Evolutionary conservation across 164 flowering plant genomes (phyloP), one percentile per base, ranked within the genome.

Genomic region (Liriodendron chinense): DNA sequence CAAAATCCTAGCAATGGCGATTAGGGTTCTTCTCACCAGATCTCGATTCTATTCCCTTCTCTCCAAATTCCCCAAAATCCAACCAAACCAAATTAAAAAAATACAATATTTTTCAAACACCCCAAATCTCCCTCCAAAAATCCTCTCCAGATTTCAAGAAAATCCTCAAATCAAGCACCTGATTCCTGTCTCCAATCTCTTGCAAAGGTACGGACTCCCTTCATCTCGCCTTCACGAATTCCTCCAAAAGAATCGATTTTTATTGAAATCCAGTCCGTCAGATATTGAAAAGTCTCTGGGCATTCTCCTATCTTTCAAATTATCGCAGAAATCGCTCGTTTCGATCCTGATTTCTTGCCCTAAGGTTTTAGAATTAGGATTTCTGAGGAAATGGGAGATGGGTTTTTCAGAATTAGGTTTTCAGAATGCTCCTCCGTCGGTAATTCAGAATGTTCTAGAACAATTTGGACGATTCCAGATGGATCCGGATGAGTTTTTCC

Each of bases 131-230:
- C 75, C 63, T 12, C 3, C 25, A 59, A 69, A 65, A 61, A 34
- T 10, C 62, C 59, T 71, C 49, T 21, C 72, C 1, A 13, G 65
- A 28, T 69, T 67, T 24, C 50, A 67, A 1, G 79, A 82, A 6
- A 71, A 73, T 67, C 70, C 86, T 77, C 83, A 79, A 0, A 74
- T 79, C 80, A 82, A 78, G 76, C 79, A 79, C 22, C 81, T 71
- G 28, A 67, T 87, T 53, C 78, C 85, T 3, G 81, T 89, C 25
- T 78, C 86, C 43, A 78, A 77, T 80, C 84, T 91, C 72, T 78
- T 94, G 16, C 87, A 80, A 66, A 91, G 88, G 86, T 84, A 86
- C 72, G 96, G 90, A 50, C 89, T 92, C 43, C 85, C 92, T 2
- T 72, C 81, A 24, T 76, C 88, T 34, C 81, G 84, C 1, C 75